Base-by-base conservation (phyloP, 176 grass and related monocot species). In the Musa beccarii region DNA sequence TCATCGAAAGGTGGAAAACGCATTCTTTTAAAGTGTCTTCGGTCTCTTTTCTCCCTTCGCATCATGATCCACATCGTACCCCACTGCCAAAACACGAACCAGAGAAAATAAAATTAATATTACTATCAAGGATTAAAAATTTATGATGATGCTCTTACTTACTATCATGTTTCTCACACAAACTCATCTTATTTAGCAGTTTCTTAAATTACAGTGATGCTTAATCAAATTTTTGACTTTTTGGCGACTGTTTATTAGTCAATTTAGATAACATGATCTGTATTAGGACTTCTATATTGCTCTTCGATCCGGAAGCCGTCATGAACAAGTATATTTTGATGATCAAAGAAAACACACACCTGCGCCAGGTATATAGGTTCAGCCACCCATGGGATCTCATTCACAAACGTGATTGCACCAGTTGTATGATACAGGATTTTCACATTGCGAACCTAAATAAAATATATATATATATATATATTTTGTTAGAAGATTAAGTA, bases 31-130 rank as follows among this genome's bases (percentile, higher is more conserved):
- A 98, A 98, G 83, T 98, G 90, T 0, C 94, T 76, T 51, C 90
- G 86, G 73, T 98, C 94, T 84, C 94, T 87, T 75, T 98, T 98
- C 82, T 98, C 94, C 69, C 94, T 83, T 13, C 90, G 77, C 94
- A 98, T 98, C 94, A 98, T 98, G 82, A 98, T 98, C 94, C 94
- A 98, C 94, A 98, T 98, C 25, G 94, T 89, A 61, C 90, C 94
- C 94, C 94, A 98, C 90, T 97, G 81, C 26, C 8, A 50, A 89
- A 77, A 13, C 15, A 34, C 3, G 2, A 34, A 34, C 29, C 29
- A 34, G 29, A 34, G 29, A 34, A 3, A 34, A 34, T 34, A 34
- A 34, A 34, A 34, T 4, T 34, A 34, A 34, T 3, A 34, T 5
- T 34, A 34, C 29, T 34, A 34, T 34, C 29, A 34, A 34, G 29